Evolutionary conservation across 2,329 filamentous ascomycete genomes (phyloP), one percentile per base, ranked within the genome.

Genomic region (Xylariomycetidae sp.): DNA sequence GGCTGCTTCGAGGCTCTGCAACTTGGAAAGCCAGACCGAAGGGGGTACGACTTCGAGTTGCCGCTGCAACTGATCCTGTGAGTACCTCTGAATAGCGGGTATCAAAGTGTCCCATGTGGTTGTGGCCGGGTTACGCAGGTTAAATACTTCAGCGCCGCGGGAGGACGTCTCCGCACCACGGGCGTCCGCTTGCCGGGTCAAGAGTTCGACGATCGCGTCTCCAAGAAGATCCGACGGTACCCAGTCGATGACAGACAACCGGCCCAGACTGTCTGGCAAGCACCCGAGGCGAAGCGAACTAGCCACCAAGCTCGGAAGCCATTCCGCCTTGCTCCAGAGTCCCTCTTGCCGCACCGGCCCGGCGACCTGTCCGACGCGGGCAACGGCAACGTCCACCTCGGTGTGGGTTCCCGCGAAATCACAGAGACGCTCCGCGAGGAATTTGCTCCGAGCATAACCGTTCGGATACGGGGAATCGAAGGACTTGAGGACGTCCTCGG

Each of bases 181-280:
- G 20, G 31, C 31, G 12, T 35, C 31, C 10, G 30, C 15, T 20
- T 22, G 19, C 6, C 20, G 19, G 10, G 13, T 16, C 14, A 36
- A 35, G 3, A 63, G 43, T 14, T 61, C 58, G 7, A 58, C 44
- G 0, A 67, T 36, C 3, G 62, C 54, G 2, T 56, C 47, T 2
- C 59, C 58, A 4, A 65, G 49, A 0, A 57, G 19, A 30, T 70
- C 65, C 9, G 65, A 55, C 0, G 66, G 66, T 2, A 70, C 39
- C 65, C 65, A 70, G 32, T 67, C 61, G 3, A 69, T 48, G 1
- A 39, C 39, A 4, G 48, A 45, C 13, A 61, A 46, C 6, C 39
- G 22, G 2, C 59, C 60, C 4, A 70, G 42, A 5, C 49, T 41
- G 3, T 52, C 46, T 1, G 67, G 66, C 1, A 70, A 26, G 4